Base-by-base conservation (phyloP, 148 eudicot genomes). In the Rhododendron vialii region DNA sequence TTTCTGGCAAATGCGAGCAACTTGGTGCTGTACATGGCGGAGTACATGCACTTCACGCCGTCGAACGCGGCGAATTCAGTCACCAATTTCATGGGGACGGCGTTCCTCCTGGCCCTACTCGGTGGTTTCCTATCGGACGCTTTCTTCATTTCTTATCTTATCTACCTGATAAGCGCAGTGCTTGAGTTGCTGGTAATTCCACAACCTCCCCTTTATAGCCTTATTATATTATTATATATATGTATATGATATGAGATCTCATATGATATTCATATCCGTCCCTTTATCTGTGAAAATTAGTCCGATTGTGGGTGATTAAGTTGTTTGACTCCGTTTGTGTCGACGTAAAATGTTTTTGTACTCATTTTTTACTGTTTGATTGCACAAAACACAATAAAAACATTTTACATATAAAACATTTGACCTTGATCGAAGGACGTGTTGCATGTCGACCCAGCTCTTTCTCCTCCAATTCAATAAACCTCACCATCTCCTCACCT, bases 31-130 rank as follows among this genome's bases (percentile, higher is more conserved):
- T 95, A 95, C 76, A 63, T 95, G 82, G 73, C 90, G 28, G 73
- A 93, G 2, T 88, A 88, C 88, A 95, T 95, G 95, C 98, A 95
- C 85, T 95, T 92, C 48, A 86, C 91, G 2, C 95, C 92, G 0
- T 83, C 92, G 2, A 86, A 85, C 81, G 89, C 95, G 3, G 89
- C 98, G 3, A 93, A 93, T 80, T 85, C 92, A 4, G 98, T 95
- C 76, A 95, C 98, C 7, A 92, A 93, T 84, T 95, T 93, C 91
- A 95, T 95, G 98, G 98, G 98, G 30, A 95, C 98, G 0, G 95
- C 98, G 50, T 95, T 93, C 87, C 88, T 95, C 2, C 94, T 95
- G 15, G 95, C 95, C 35, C 85, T 94, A 4, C 87, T 93, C 17
- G 98, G 98, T 1, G 98, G 98, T n/a, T 93, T 94, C 84, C 76